Percentiles rank a stretch among this genome's conserved stretches.
Conservation (phyloP, 2,329 filamentous ascomycete genomes). For the Hyphodiscus sp. region DNA sequence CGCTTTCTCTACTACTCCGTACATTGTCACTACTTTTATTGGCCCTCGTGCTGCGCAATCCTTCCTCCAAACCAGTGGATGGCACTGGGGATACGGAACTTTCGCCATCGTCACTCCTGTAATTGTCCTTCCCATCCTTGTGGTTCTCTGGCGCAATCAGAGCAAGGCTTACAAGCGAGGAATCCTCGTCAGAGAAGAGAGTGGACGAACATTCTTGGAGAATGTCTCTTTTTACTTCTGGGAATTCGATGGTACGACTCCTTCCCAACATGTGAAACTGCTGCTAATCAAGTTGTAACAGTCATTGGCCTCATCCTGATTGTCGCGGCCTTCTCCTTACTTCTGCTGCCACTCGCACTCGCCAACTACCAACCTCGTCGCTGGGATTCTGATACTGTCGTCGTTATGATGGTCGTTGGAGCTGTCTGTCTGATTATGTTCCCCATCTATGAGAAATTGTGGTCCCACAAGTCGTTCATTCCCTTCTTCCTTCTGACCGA, state of each 20-base stretch:
- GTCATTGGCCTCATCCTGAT: slow-evolving; percentile 55
- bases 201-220: slow-evolving; percentile 40
- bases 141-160: slow-evolving; percentile 45
- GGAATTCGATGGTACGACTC: slow-evolving; percentile 48
- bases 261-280: neutral
- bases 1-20: slow-evolving; percentile 56
- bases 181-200: slow-evolving; percentile 35
- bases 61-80: slow-evolving; percentile 48
- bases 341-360: slow-evolving; percentile 65
- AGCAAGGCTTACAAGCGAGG: slow-evolving; percentile 50
- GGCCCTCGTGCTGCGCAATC: slow-evolving; percentile 50
- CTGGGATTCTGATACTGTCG: slow-evolving; percentile 23
- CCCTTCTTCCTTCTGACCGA: slow-evolving; percentile 44
- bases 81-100: slow-evolving; percentile 62
- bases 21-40: slow-evolving; percentile 59
- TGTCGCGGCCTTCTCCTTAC: slow-evolving; percentile 52
- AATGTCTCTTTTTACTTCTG: slow-evolving; percentile 47
- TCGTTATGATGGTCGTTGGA: slow-evolving; percentile 54
- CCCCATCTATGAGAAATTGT: slow-evolving; percentile 49
- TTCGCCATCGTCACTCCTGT: slow-evolving; percentile 60
- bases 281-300: slow-evolving; percentile 2
- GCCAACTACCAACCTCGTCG: slow-evolving; percentile 28
- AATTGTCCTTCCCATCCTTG: slow-evolving; percentile 55
- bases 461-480: slow-evolving; percentile 51
- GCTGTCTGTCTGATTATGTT: slow-evolving; percentile 48